These are phyloP conservation scores for Candida tropicalis DNA, from an alignment of 1,139 yeast genomes.

Conservation along the genomic window DNA sequence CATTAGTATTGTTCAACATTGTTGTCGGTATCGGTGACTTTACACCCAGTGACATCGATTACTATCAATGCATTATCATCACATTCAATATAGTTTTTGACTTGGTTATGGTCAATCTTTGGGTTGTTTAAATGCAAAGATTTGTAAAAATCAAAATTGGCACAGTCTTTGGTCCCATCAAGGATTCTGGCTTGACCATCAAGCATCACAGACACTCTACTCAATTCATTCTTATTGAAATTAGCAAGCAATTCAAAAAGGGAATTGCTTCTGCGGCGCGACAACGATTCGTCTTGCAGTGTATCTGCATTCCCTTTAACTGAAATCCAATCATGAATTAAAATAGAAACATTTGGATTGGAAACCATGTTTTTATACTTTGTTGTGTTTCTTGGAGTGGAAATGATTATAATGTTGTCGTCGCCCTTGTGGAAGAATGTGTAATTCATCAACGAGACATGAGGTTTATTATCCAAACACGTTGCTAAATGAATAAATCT, in stretches of 20 bases:
- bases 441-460: conserved; percentile 87
- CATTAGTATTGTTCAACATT: conserved; percentile 52
- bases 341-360: conserved; percentile 76
- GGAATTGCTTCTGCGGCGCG: conserved; percentile 39
- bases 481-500: conserved; percentile 84
- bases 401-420: conserved; percentile 58
- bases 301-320: conserved; percentile 38
- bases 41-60: conserved; percentile 64
- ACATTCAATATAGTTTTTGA: conserved; percentile 49
- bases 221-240: conserved; percentile 73
- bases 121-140: conserved; percentile 60
- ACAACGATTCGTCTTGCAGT: conserved; percentile 9
- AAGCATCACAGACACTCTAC: conserved; percentile 77
- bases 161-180: conserved; percentile 34
- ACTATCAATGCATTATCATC: conserved; percentile 67
- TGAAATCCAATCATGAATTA: conserved; percentile 87
- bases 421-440: conserved; percentile 54
- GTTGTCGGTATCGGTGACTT: conserved; percentile 81
- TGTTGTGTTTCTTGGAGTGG: conserved; percentile 69
- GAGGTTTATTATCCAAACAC: conserved; percentile 66
- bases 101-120: conserved; percentile 71
- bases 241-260: conserved; percentile 67
- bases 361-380: conserved; percentile 66
- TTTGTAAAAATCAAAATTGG: conserved; percentile 57
- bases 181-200: conserved; percentile 70